Base-by-base conservation (phyloP, 1,284 basidiomycete species). In the Microbotryum violaceum region DNA sequence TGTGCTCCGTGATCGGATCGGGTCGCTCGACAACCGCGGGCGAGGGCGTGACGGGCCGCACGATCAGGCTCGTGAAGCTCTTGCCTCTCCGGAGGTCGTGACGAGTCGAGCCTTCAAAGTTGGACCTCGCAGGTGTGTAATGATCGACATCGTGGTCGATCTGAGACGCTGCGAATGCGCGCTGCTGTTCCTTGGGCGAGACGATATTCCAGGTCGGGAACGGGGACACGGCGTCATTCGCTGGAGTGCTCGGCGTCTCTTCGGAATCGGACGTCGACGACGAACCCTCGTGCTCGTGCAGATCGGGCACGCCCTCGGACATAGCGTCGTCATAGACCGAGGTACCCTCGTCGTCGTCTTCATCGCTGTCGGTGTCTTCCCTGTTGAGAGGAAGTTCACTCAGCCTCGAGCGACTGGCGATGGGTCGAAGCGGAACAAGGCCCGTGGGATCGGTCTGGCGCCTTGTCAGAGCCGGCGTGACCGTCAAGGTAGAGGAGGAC, bases 41-140 rank as follows among this genome's bases (percentile, higher is more conserved):
- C 6, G 62, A 56, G 1, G 59, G 52, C 33, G 21, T 37, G 6
- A 46, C 54, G 5, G 57, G 60, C 20, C 53, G 54, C 20, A 52
- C 53, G 46, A 68, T 55, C 44, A 68, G 27, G 42, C 60, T 64
- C 25, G 67, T 69, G 55, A 69, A 69, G 50, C 62, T 64, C 53
- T 56, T 54, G 7, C 67, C 67, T 20, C 67, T 54, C 29, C 67
- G 47, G 14, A 68, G 42, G 21, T 58, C 54, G 46, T 60, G 54
- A 20, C 67, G 54, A 21, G 64, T 68, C 57, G 57, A 25, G 7
- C 60, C 62, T 20, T 68, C 64, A 25, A 68, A 29, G 27, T 23
- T 27, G 12, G 48, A 21, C 48, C 27, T 49, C 27, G 16, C 31
- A n/a, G 31, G n/a, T 23, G 51, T 53, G 25, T 53, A 33, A 33